A percentile compares a stretch with the other conserved stretches of the same genome.
Evolutionary conservation across 805 yeast genomes (phyloP).

Genomic region (Ogataea parapolymorpha): DNA sequence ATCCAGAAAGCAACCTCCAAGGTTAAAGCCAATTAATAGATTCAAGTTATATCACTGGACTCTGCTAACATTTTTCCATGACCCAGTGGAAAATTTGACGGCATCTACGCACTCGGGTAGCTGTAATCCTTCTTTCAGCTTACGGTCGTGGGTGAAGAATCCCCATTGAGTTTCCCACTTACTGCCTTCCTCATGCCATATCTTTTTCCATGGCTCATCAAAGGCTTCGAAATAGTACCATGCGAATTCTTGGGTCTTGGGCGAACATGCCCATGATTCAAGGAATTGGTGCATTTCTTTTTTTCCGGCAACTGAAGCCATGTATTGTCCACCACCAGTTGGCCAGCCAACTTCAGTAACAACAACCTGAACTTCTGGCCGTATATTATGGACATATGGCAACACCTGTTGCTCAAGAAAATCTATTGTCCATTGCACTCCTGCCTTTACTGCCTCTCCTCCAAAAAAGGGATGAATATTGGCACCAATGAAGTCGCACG

Average conservation of each 20-base stretch:
- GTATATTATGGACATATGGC: conserved; percentile 33
- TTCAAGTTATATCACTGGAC: neutral
- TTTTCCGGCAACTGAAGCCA: conserved; percentile 45
- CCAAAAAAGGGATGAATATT: conserved; percentile 69
- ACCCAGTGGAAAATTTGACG: neutral
- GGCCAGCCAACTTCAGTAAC: conserved; percentile 78
- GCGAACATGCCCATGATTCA: conserved; percentile 49
- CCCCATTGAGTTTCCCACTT: conserved; percentile 78
- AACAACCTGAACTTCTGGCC: conserved; percentile 32
- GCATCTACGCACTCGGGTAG: conserved; percentile 37
- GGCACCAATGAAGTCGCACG: conserved; percentile 57
- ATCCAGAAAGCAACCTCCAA: conserved; percentile 31
- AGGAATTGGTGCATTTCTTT: conserved; percentile 46
- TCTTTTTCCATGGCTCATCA: conserved; percentile 68
- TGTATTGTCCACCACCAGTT: conserved; percentile 50
- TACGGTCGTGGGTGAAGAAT: conserved; percentile 47
- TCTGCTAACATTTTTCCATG: conserved; percentile 5
- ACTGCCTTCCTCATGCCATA: conserved; percentile 45
- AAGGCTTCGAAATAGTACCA: conserved; percentile 69
- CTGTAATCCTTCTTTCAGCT: conserved; percentile 39
- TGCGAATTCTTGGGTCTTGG: conserved; percentile 35
- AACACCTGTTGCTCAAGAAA: conserved; percentile 42
- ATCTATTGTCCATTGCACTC: conserved; percentile 52
- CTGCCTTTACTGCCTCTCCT: conserved; percentile 46
- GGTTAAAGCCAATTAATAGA: conserved; percentile 18